phyloP scores from a whole-genome alignment of 768 basidiomycete species.

The Cytidiella melzeri region DNA sequence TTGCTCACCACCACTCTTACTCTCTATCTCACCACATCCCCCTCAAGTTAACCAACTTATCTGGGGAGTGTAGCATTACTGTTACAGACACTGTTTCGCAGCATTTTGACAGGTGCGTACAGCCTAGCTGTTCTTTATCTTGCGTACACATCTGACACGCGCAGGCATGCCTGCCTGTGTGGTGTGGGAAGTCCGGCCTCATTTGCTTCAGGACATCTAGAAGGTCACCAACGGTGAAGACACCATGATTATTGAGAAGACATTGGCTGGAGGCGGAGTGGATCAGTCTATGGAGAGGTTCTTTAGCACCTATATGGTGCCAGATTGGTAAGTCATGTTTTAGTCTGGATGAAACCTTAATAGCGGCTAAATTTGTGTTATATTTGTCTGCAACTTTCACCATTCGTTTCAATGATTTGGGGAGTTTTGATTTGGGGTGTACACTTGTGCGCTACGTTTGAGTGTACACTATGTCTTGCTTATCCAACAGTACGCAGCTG shows the following conservation, averaged over 20 bases:
- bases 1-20: too few relatives aligned
- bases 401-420: background rate
- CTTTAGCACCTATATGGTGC: constrained; percentile 3
- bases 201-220: background rate
- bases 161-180: background rate
- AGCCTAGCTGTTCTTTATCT: background rate
- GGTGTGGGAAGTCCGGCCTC: too few relatives aligned
- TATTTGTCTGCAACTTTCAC: background rate
- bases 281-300: background rate
- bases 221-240: background rate
- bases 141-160: background rate
- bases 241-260: background rate
- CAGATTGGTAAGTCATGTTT: background rate
- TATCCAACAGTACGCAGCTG: background rate
- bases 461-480: background rate
- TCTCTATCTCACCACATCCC: too few relatives aligned
- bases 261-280: background rate
- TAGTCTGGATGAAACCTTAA: background rate
- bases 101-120: background rate
- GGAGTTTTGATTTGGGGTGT: background rate
- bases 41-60: too few relatives aligned
- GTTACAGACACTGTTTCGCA: too few relatives aligned
- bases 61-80: too few relatives aligned
- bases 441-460: constrained; percentile 1
- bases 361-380: background rate